Base-by-base conservation (phyloP, 352 stramenopile genomes). In the Halophytophthora batemanensis region DNA sequence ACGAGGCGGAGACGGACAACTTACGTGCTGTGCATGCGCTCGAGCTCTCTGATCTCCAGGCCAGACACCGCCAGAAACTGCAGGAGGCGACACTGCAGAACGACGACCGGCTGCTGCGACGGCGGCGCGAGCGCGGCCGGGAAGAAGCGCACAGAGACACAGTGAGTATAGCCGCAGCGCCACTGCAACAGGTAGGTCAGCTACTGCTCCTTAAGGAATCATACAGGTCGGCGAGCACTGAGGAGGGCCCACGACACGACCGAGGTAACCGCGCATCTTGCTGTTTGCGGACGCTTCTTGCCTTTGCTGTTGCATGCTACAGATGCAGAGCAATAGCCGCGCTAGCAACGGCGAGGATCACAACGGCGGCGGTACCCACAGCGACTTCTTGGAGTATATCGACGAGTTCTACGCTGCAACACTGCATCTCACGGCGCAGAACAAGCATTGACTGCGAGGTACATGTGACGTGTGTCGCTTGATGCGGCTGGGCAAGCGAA, bases 371-470 rank as follows among this genome's bases (percentile, higher is more conserved):
- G 59, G 83, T 21, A 56, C 50, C 17, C 73, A 76, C 44, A 53
- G 52, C 22, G 73, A 78, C 39, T 86, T 89, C 47, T 61, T 89
- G 25, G 64, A 69, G 11, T 86, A 84, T 58, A 87, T 89, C 25
- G 78, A 89, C 56, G 61, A 50, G 4, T 89, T 89, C 47, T 85
- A 87, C 53, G 66, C 69, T 44, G 67, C 78, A 34, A 82, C 71
- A 2, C 52, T 75, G 15, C 57, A 55, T 5, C 47, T 81, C 49
- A 74, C 65, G 2, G 43, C 56, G n/a, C 50, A 62, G 37, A 70
- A 66, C 40, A 53, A 59, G 21, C 40, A 45, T 18, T 61, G 47
- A 62, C 4, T 8, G 25, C 25, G 25, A 31, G 4, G 25, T 31
- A 31, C 8, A n/a, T n/a, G n/a, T n/a, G n/a, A n/a, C n/a, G n/a